Base-by-base conservation (phyloP, 352 stramenopile species). In the Globisporangium perplexum region DNA sequence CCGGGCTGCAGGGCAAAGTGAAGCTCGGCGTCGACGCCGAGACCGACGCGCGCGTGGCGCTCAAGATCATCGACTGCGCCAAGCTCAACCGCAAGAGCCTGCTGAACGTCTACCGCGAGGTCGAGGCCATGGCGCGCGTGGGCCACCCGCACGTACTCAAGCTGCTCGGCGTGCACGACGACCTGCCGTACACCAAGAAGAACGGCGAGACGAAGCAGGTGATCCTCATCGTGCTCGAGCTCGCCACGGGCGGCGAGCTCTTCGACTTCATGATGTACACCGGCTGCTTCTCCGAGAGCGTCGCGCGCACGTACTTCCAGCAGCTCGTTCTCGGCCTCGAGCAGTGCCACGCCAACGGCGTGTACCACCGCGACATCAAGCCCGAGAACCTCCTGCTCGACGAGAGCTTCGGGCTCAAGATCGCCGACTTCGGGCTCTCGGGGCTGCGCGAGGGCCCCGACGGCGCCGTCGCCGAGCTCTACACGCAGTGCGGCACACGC, bases 351-450 rank as follows among this genome's bases (percentile, higher is more conserved):
- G 57, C 50, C 18, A 83, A 80, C 50, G 81, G 83, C 44, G 83
- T 97, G n/a, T 93, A 88, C 65, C 88, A 97, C 48, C 86, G 91
- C 49, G 92, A 98, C 59, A 93, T 98, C 56, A 97, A 98, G 68
- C 92, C 91, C 4, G 92, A 98, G 60, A 98, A 98, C 60, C 59
- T 98, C 45, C 66, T 98, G 15, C 57, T 98, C 31, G 86, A 96
- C 64, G 72, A 86, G 18, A 72, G 79, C 31, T 91, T 90, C 53
- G 48, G 65, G 10, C 63, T 98, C 58, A 98, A 98, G 60, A 86
- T 99, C 24, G 94, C 89, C 6, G 95, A 99, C 54, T 98, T 99
- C 73, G 95, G 95, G 2, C 72, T 98, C n/a, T 96, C 93, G 6
- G 96, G 95, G 20, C 83, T 95, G 46, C 69, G 71, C 33, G 76